phyloP scores from a whole-genome alignment of 257 asterid genomes.

The Solanum pennellii region DNA sequence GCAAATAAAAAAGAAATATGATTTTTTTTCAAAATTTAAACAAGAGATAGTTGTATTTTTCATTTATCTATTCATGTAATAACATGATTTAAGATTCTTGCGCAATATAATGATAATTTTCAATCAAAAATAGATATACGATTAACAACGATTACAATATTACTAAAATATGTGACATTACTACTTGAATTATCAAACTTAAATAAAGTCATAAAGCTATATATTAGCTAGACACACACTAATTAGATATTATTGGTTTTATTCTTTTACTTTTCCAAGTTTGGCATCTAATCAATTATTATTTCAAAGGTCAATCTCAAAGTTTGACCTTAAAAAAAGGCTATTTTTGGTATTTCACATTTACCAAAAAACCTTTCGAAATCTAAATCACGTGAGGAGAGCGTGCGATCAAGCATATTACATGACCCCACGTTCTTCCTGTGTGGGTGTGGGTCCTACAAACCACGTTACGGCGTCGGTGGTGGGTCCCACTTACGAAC shows the following conservation, averaged over 20 bases:
- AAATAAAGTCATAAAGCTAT: background rate
- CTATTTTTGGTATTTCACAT: background rate
- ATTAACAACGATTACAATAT: accelerated
- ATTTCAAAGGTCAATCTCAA: background rate
- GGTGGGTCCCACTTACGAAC: background rate
- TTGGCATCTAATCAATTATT: background rate
- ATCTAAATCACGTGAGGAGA: background rate
- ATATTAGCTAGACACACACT: background rate
- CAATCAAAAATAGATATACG: background rate
- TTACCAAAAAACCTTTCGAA: background rate
- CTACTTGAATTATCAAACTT: background rate
- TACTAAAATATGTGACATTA: background rate
- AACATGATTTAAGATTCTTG: background rate
- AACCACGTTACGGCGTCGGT: conserved; percentile 29
- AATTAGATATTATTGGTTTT: background rate
- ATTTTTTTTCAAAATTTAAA: background rate
- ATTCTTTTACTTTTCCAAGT: background rate
- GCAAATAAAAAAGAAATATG: background rate
- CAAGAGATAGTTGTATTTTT: background rate
- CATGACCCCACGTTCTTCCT: conserved; percentile 11
- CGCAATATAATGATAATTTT: background rate
- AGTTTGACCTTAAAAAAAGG: background rate
- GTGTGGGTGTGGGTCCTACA: conserved; percentile 17
- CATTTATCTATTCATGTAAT: no score
- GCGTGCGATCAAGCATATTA: conserved; percentile 11